Evolutionary conservation across 164 flowering plant genomes (phyloP).

Genomic region (Magnolia changhungtana): DNA sequence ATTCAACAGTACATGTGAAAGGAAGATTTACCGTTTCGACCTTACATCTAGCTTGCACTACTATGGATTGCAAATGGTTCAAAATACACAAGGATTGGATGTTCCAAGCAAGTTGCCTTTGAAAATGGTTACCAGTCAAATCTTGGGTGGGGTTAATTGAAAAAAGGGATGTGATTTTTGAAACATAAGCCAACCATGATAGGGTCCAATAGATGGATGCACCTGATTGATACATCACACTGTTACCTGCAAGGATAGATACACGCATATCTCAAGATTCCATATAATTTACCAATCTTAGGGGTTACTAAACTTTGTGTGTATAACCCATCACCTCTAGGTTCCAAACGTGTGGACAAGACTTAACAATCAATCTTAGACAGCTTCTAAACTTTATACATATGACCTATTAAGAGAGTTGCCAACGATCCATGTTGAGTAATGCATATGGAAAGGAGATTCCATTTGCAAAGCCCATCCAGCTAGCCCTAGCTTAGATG

Average conservation of each 20-base stretch:
- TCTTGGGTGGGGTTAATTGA: no score
- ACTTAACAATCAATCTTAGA: no score
- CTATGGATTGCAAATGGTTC: not conserved
- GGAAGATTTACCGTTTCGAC: not conserved
- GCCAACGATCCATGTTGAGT: not conserved
- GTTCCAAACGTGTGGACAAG: not conserved
- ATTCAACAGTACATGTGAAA: not conserved
- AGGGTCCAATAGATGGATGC: no score
- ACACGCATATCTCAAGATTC: no score
- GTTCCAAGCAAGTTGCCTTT: not conserved
- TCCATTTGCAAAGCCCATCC: not conserved
- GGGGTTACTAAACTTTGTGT: not conserved
- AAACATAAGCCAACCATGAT: no score
- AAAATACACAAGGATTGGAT: not conserved
- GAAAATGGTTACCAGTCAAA: no score
- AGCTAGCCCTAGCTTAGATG: not conserved
- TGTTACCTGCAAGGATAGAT: no score
- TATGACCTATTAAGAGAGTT: no score
- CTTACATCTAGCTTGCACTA: not conserved
- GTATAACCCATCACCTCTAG: not conserved
- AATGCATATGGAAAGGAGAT: not conserved
- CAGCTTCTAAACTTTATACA: not conserved
- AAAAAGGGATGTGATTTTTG: no score
- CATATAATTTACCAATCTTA: no score
- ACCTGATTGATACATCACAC: no score